A percentile compares a stretch with the other conserved stretches of the same genome.
Conservation (phyloP, 371 early-diverging fungal genomes). For the Mortierella sp. region DNA sequence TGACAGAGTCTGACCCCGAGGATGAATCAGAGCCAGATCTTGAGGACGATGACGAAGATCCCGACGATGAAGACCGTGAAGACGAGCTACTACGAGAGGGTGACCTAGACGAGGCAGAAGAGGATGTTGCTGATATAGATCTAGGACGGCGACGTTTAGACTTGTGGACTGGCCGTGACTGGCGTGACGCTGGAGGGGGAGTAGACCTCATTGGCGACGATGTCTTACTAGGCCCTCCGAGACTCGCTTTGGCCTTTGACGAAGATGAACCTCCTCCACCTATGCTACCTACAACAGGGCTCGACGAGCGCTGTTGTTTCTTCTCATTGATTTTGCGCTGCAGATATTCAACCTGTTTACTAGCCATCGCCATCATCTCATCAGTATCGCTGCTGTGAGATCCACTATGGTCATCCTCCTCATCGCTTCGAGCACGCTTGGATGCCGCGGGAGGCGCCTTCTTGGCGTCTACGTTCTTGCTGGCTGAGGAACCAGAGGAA, state of each 20-base stretch:
- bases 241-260: slow-evolving; percentile 11
- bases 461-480: slow-evolving; percentile 10
- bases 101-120: slow-evolving; percentile 4
- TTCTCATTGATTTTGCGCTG: slow-evolving; percentile 49
- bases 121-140: slow-evolving; percentile 16
- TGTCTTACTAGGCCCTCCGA: background rate
- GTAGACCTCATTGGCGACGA: background rate
- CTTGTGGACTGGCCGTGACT: slow-evolving; percentile 4
- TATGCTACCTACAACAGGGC: slow-evolving; percentile 2
- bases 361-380: slow-evolving; percentile 43
- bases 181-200: slow-evolving; percentile 6
- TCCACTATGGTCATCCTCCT: background rate
- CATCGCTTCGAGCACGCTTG: slow-evolving; percentile 11
- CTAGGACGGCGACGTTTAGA: slow-evolving; percentile 16
- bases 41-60: slow-evolving; percentile 24
- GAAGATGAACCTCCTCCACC: background rate
- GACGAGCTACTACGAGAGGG: slow-evolving; percentile 11
- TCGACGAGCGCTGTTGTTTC: slow-evolving; percentile 25
- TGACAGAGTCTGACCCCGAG: slow-evolving; percentile 26
- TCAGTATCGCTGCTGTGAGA: slow-evolving; percentile 49
- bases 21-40: slow-evolving; percentile 5
- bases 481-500: background rate
- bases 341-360: slow-evolving; percentile 41
- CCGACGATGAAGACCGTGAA: slow-evolving; percentile 28
- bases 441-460: background rate